These are phyloP conservation scores for Pseudonitzschia delicatissima DNA, from an alignment of 108 stramenopile species.

Conservation along the genomic window DNA sequence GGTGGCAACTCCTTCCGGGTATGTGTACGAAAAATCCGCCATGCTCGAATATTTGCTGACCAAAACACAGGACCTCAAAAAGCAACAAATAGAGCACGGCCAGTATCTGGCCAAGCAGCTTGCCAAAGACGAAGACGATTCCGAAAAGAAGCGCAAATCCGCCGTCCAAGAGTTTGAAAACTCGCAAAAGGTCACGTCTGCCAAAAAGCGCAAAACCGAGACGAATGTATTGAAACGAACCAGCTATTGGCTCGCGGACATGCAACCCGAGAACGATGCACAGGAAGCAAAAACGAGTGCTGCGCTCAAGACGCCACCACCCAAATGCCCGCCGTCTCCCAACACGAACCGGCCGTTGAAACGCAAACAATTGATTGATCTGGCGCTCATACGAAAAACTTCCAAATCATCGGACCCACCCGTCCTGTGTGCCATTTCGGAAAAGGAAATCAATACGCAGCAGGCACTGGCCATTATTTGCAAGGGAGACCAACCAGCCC, in stretches of 20 bases:
- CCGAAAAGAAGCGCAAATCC: conserved; percentile 42
- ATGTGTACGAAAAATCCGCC: conserved; percentile 66
- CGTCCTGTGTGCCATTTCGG: conserved; percentile 72
- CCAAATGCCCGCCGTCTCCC: conserved; percentile 84
- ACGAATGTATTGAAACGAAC: conserved; percentile 43
- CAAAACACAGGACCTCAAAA: conserved; percentile 61
- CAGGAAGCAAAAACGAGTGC: conserved; percentile 5
- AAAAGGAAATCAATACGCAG: conserved; percentile 79
- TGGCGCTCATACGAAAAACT: conserved; percentile 39
- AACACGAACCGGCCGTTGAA: conserved; percentile 72
- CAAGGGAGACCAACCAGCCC: conserved; percentile 50
- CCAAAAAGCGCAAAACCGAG: conserved; percentile 26
- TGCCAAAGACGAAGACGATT: conserved; percentile 22
- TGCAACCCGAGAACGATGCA: conserved; percentile 55
- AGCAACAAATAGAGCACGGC: conserved; percentile 42
- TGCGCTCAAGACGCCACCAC: conserved; percentile 37
- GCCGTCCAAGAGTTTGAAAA: conserved; percentile 40
- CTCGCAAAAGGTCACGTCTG: conserved; percentile 32
- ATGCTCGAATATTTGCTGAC: conserved; percentile 77
- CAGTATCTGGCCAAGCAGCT: conserved; percentile 17
- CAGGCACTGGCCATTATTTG: conserved; percentile 50
- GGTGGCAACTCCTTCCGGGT: conserved; percentile 53
- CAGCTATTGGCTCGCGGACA: conserved; percentile 82
- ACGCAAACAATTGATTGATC: conserved; percentile 72
- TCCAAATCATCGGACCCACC: not conserved